A percentile compares a stretch with the other conserved stretches of the same genome.
Conservation (phyloP, 805 yeast genomes). For the Suhomyces tanzawaensis region DNA sequence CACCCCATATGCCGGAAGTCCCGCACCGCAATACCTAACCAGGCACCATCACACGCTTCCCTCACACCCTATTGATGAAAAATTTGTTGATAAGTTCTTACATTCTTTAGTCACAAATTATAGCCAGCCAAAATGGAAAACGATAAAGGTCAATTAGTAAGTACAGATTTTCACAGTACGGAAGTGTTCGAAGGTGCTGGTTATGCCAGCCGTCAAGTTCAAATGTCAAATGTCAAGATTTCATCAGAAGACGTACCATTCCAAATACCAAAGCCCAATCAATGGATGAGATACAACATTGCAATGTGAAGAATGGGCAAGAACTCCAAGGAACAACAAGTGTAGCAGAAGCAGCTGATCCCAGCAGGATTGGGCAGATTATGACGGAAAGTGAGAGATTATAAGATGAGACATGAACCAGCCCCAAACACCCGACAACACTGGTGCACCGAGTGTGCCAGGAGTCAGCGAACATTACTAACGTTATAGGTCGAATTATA, state of each 20-base stretch:
- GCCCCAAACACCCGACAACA: too few relatives aligned
- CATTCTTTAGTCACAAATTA: slow-evolving; percentile 5
- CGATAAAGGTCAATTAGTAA: slow-evolving; percentile 99
- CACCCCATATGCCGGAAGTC: slow-evolving; percentile 4
- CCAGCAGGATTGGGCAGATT: neutral
- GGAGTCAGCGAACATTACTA: slow-evolving; percentile 20
- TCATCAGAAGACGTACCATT: too few relatives aligned
- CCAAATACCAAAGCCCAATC: too few relatives aligned
- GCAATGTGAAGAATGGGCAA: too few relatives aligned
- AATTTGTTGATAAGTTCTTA: slow-evolving; percentile 6
- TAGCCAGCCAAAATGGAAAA: slow-evolving; percentile 82
- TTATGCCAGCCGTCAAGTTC: too few relatives aligned
- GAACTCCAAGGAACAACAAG: too few relatives aligned
- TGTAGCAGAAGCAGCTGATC: too few relatives aligned
- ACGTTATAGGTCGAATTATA: slow-evolving; percentile 89
- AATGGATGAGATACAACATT: too few relatives aligned
- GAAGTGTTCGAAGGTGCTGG: too few relatives aligned
- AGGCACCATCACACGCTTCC: slow-evolving; percentile 2
- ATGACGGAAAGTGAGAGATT: neutral
- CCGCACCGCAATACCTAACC: neutral
- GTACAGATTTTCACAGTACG: too few relatives aligned
- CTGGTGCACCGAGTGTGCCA: neutral
- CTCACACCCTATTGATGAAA: slow-evolving; percentile 1
- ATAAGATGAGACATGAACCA: too few relatives aligned
- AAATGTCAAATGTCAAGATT: too few relatives aligned